Evolutionary conservation across 768 basidiomycete species (phyloP), one percentile per base, ranked within the genome.

Genomic region (Leccinum longicurvipes): DNA sequence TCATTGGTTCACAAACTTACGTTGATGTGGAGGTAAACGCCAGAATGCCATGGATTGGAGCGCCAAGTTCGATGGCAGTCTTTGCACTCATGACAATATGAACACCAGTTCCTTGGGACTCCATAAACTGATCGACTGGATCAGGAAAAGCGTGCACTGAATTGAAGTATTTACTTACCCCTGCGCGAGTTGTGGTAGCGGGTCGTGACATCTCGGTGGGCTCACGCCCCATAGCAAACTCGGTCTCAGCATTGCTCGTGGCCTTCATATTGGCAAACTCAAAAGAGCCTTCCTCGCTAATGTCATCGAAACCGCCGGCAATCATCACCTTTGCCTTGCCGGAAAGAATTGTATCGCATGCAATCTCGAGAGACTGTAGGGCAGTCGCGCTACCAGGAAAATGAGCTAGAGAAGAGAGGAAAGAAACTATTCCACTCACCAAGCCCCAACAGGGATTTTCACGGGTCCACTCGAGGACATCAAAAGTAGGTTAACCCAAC

Each of bases 191-290:
- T 10, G 89, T 91, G 1, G 96, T 98, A 10, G 96, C 89, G 15
- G 97, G 97, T 55, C 97, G 89, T 46, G 97, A 99, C 90, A 98
- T 95, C 73, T 99, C 97, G 36, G 91, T 93, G 6, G 97, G 95
- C 73, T 99, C 97, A 63, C 97, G 94, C 58, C 97, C 97, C 90
- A 97, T 97, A 4, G 95, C 96, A 67, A 98, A 91, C 72, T 99
- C 97, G 28, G 92, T 92, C 73, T 94, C 92, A 1, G 95, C 88
- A 67, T 96, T 98, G 74, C 90, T 93, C 6, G 97, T 99, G 1
- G 97, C 97, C 74, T 98, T 97, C 97, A 99, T 99, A 79, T 98
- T 98, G 49, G 94, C 97, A 73, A 99, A 99, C 73, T 99, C 96
- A 72, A 87, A 98, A 8, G 96, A 98, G 17, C 96, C 97, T 74